Evolutionary conservation across 1,284 basidiomycete genomes (phyloP), one percentile per base, ranked within the genome.

Genomic region (Mycocalia duriaeana): DNA sequence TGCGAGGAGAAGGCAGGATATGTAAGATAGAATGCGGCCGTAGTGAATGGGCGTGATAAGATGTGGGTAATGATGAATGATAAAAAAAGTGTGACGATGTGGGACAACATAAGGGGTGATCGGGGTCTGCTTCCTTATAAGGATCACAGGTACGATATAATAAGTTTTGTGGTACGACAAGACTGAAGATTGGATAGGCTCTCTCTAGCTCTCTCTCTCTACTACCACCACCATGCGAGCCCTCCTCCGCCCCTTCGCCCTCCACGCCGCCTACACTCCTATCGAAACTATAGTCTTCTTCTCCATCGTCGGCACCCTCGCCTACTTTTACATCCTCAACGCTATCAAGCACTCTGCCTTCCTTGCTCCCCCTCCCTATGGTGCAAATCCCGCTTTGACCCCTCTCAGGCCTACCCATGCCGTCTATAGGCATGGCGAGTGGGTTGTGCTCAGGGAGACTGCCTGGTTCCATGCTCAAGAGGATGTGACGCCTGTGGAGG

Each of bases 211-310:
- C n/a, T n/a, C 28, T 31, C 28, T 8, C 28, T 31, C 28, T 31
- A n/a, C 37, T 19, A 9, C 37, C 7, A 42, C 18, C 9, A 25
- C 7, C 38, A 79, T 85, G 75, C 72, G 81, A 40, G 73, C 77
- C 9, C 54, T 83, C 20, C 67, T 84, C 34, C 68, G 79, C 35
- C 80, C 82, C 0, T 70, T 86, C 53, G 82, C 82, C 4, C 73
- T 75, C 8, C 80, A 82, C 51, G 79, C 82, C 2, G 81, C 80
- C 18, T 79, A 79, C 63, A 79, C 71, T 3, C 84, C 83, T 42
- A 85, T 86, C 48, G 94, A 97, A 65, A 86, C 89, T 19, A 91
- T 95, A 56, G 91, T 95, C 47, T 80, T 83, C 60, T 87, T 90
- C 68, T 91, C 85, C 63, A 81, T 94, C 61, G 66, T 93, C 50